These are phyloP conservation scores for Xanthoparmelia taractica DNA, from an alignment of 495 filamentous ascomycete genomes.

Conservation along the genomic window DNA sequence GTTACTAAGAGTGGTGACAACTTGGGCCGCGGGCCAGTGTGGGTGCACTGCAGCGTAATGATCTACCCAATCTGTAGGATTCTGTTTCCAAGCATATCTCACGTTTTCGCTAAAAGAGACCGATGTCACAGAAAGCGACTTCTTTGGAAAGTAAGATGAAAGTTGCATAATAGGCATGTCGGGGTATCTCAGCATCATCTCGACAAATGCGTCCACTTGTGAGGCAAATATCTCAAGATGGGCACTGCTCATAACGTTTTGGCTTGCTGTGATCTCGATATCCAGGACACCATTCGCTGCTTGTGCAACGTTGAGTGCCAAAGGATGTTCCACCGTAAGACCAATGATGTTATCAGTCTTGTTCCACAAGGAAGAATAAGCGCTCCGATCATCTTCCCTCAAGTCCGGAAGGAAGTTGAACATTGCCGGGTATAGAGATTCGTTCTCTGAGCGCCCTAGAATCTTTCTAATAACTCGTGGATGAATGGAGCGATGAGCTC, in stretches of 20 bases:
- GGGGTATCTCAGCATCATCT: slow-evolving; percentile 27
- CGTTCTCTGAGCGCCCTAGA: slow-evolving; percentile 25
- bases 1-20: slow-evolving; percentile 30
- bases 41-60: slow-evolving; percentile 32
- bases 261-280: slow-evolving; percentile 29
- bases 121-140: slow-evolving; percentile 27
- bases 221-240: slow-evolving; percentile 30
- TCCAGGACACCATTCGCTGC: slow-evolving; percentile 17
- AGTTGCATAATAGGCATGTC: slow-evolving; percentile 25
- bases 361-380: slow-evolving; percentile 21
- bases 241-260: slow-evolving; percentile 24
- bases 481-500: slow-evolving; percentile 29
- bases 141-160: slow-evolving; percentile 21
- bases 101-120: slow-evolving; percentile 20
- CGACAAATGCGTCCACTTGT: slow-evolving; percentile 30
- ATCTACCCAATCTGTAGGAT: slow-evolving; percentile 33
- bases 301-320: slow-evolving; percentile 33
- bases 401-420: slow-evolving; percentile 30
- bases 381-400: slow-evolving; percentile 10
- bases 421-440: slow-evolving; percentile 32
- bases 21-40: slow-evolving; percentile 38
- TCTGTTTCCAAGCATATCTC: slow-evolving; percentile 22
- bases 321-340: slow-evolving; percentile 33
- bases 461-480: slow-evolving; percentile 30
- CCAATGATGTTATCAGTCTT: slow-evolving; percentile 28